Conservation (phyloP, 2,329 filamentous ascomycete species). For the Botrytis elliptica region DNA sequence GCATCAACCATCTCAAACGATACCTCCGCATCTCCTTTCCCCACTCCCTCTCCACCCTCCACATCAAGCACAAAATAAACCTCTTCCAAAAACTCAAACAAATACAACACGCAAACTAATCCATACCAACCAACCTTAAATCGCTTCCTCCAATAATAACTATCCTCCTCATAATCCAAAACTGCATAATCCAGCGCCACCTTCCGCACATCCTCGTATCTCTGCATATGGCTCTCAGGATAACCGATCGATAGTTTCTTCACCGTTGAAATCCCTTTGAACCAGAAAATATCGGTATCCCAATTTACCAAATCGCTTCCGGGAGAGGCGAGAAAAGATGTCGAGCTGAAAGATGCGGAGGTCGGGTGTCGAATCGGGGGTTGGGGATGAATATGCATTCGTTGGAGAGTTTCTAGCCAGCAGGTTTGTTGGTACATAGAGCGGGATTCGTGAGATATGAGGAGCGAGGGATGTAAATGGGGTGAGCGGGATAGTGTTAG, state of each 20-base stretch:
- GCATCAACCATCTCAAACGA: slow-evolving; percentile 10
- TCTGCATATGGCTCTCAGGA: not conserved
- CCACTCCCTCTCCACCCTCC: not conserved
- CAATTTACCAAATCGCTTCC: not conserved
- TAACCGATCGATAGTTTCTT: not conserved
- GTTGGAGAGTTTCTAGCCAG: not conserved
- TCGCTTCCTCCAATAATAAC: not conserved
- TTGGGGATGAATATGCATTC: not conserved
- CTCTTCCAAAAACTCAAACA: slow-evolving; percentile 13
- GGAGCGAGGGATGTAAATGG: slow-evolving; percentile 2
- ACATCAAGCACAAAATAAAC: slow-evolving; percentile 18
- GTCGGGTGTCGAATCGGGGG: not conserved
- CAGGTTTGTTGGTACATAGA: slow-evolving; percentile 1
- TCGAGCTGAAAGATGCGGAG: not conserved
- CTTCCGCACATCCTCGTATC: slow-evolving; percentile 2
- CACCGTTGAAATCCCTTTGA: not conserved
- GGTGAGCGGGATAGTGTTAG: not conserved
- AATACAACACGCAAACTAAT: not conserved
- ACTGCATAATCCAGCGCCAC: slow-evolving; percentile 13
- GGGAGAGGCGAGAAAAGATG: not conserved
- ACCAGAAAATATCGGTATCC: slow-evolving; percentile 15
- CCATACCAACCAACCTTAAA: slow-evolving; percentile 1
- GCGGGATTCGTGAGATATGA: slow-evolving; percentile 11
- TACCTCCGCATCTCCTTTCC: not conserved
- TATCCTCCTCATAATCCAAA: slow-evolving; percentile 17